phyloP scores from a whole-genome alignment of 768 basidiomycete species.

The Phylloporus rhodoxanthus region DNA sequence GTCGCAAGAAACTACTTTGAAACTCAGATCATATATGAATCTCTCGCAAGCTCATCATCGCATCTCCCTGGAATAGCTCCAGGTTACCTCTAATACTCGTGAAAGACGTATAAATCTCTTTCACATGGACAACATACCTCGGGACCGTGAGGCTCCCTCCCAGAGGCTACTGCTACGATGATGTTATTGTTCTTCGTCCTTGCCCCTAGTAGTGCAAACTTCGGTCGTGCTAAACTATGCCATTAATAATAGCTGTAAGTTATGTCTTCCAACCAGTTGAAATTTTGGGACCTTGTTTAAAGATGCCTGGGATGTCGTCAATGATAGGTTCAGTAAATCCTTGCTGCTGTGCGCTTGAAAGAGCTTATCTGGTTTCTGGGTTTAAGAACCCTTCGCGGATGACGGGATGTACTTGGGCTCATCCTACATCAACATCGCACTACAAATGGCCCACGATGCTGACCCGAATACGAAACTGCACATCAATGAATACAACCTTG shows the following conservation, averaged over 20 bases:
- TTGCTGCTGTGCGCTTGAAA: not conserved
- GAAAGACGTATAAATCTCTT: too few relatives aligned
- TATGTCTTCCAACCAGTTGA: not conserved
- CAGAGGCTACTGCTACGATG: not conserved
- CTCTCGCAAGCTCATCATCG: too few relatives aligned
- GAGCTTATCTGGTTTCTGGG: not conserved
- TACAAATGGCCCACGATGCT: constrained; percentile 30
- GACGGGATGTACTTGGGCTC: constrained; percentile 50
- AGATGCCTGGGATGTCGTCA: constrained; percentile 22
- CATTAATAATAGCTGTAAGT: constrained; percentile 20
- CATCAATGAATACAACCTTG: constrained; percentile 29
- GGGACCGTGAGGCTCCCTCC: too few relatives aligned
- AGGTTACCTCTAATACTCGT: too few relatives aligned
- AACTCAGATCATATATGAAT: too few relatives aligned
- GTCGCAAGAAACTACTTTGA: not conserved
- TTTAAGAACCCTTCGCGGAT: constrained; percentile 37
- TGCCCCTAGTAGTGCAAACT: not conserved
- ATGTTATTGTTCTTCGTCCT: not conserved
- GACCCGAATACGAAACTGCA: constrained; percentile 32
- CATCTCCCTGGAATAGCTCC: too few relatives aligned
- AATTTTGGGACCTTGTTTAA: not conserved
- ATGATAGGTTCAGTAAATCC: constrained; percentile 5
- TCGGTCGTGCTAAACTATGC: too few relatives aligned
- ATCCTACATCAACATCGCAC: constrained; percentile 46
- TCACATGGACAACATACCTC: too few relatives aligned